A percentile compares a stretch with the other conserved stretches of the same genome.
These are phyloP conservation scores for Cladophialophora bantiana DNA, from an alignment of 2,329 filamentous ascomycete species.

Conservation along the genomic window DNA sequence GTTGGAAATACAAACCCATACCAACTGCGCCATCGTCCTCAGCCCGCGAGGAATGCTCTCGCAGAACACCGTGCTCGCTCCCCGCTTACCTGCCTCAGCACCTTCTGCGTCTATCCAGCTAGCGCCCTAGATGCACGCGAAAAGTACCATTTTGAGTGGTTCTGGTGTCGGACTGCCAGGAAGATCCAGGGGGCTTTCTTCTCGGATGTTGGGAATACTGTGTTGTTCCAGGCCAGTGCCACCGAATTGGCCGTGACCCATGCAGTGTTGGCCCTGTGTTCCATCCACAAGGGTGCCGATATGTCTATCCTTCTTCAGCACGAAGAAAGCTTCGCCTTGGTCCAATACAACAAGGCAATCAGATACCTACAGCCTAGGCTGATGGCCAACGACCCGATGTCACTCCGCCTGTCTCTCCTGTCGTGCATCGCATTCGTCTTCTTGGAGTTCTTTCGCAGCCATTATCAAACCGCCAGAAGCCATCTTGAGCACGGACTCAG, in stretches of 20 bases:
- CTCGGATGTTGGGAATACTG: slow-evolving; percentile 49
- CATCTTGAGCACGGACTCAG: slow-evolving; percentile 47
- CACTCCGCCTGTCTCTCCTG: slow-evolving; percentile 49
- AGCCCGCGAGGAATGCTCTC: not conserved
- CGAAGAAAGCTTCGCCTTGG: slow-evolving; percentile 43
- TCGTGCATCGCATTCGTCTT: slow-evolving; percentile 52
- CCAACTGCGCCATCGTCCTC: not conserved
- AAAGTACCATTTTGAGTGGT: slow-evolving; percentile 44
- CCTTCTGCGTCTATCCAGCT: slow-evolving; percentile 7
- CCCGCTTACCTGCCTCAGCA: not conserved
- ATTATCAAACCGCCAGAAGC: slow-evolving; percentile 41
- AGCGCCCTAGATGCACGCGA: slow-evolving; percentile 34
- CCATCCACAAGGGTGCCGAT: slow-evolving; percentile 44
- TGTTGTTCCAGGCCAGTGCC: slow-evolving; percentile 50
- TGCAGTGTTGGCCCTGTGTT: slow-evolving; percentile 51
- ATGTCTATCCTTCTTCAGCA: not conserved
- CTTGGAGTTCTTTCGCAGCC: slow-evolving; percentile 50
- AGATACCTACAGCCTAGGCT: slow-evolving; percentile 45
- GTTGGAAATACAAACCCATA: not conserved
- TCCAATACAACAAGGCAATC: slow-evolving; percentile 54
- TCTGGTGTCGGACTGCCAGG: slow-evolving; percentile 38
- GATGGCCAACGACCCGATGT: slow-evolving; percentile 38
- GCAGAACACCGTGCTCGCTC: not conserved
- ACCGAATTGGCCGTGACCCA: slow-evolving; percentile 53
- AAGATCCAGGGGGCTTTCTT: slow-evolving; percentile 49